Evolutionary conservation across 164 flowering plant species (phyloP).

Genomic region (Liriodendron chinense): DNA sequence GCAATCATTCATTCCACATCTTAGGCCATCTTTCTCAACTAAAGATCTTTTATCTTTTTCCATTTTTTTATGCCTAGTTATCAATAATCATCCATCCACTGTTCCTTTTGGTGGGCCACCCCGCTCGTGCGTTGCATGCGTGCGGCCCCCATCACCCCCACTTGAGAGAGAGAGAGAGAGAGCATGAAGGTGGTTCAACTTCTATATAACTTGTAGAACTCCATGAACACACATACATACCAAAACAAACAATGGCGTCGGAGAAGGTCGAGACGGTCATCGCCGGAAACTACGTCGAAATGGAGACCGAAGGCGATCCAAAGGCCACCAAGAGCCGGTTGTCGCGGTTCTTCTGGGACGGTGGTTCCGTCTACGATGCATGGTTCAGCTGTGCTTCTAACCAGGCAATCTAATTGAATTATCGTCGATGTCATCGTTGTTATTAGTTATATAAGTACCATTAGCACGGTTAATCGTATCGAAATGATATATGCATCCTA

Average conservation of each 20-base stretch:
- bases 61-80: background rate
- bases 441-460: background rate
- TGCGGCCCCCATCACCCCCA: constrained; percentile 5
- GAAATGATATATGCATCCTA: background rate
- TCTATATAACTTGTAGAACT: constrained; percentile 8
- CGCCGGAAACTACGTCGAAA: constrained; percentile 34
- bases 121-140: constrained; percentile 32
- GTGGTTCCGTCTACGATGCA: constrained; percentile 78
- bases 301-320: constrained; percentile 23
- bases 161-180: background rate
- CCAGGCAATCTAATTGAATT: constrained; percentile 36
- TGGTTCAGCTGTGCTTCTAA: constrained; percentile 81
- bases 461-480: background rate
- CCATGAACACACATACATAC: background rate
- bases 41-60: background rate
- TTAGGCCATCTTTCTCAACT: constrained; percentile 3
- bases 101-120: constrained; percentile 18
- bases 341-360: constrained; percentile 52
- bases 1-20: constrained; percentile 28
- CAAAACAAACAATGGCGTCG: constrained; percentile 23
- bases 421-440: background rate
- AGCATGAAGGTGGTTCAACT: background rate
- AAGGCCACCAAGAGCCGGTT: constrained; percentile 13
- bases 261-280: constrained; percentile 35
- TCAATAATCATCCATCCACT: background rate